Base-by-base conservation (phyloP, 345 rosid species). In the Citrus unshiu region DNA sequence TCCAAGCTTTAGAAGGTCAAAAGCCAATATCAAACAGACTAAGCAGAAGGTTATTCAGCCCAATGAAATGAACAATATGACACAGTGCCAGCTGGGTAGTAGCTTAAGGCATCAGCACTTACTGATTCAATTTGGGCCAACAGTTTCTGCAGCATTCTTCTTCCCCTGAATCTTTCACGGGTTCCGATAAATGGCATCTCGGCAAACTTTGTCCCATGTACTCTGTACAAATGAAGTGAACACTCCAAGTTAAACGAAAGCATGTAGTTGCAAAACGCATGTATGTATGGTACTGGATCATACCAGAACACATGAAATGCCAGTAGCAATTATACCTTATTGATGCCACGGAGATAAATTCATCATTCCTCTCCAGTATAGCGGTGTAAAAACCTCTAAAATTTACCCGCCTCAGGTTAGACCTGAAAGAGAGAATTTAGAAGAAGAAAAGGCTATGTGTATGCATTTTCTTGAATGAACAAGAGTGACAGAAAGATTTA, bases 111-210 rank as follows among this genome's bases (percentile, higher is more conserved):
- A 65, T 9, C 4, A 64, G 72, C n/a, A 49, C 80, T 77, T 35
- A 82, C 85, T 16, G 79, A 61, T 74, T 77, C 82, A 5, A 85
- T 19, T 0, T 57, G 51, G 27, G 32, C 19, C 0, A 67, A 43
- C 10, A 85, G 71, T 12, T 49, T 56, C 1, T 24, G 68, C 24
- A 75, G 65, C 81, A 82, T 56, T 43, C 88, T 80, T 68, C 27
- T 51, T 0, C 37, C 13, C 76, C 88, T 82, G 37, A 49, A 78
- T 8, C 57, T 32, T 3, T 30, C 18, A 5, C 56, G 76, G 24
- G 85, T 85, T 66, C 72, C 85, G 4, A 85, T 77, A 77, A 32
- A 85, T 9, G 87, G 87, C 87, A 85, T 85, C 60, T 85, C 87
- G 1, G 85, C 88, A 12, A 85, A 8, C 32, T 73, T 67, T 5